Conservation (phyloP, 495 filamentous ascomycete genomes). For the Hypomontagnella monticulosa region DNA sequence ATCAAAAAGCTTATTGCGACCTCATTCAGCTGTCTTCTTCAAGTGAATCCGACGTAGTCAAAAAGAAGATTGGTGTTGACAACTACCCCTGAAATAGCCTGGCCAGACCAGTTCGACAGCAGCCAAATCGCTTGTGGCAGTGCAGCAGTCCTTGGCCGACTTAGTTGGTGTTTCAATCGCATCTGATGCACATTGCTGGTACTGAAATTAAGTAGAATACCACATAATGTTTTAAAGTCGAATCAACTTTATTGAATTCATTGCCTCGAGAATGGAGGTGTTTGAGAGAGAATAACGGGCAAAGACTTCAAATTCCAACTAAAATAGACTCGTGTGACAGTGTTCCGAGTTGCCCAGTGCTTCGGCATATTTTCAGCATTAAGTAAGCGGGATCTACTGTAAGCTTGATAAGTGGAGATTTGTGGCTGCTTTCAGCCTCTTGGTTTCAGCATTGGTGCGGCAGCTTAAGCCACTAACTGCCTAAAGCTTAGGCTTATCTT, state of each 20-base stretch:
- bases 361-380: no score
- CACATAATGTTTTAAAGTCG: no score
- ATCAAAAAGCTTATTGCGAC: slow-evolving; percentile 36
- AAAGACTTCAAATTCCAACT: neutral
- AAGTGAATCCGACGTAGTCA: neutral
- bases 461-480: slow-evolving; percentile 2
- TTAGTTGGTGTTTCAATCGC: neutral
- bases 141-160: neutral
- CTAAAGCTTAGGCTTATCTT: slow-evolving; percentile 12
- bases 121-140: neutral
- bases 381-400: neutral
- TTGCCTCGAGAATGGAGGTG: no score
- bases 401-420: slow-evolving; percentile 10
- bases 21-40: neutral
- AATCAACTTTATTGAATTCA: no score
- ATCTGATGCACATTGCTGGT: neutral
- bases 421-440: slow-evolving; percentile 12
- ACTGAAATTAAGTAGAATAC: neutral
- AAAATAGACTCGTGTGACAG: neutral
- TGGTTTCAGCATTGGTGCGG: neutral
- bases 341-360: no score
- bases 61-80: neutral
- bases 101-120: no score
- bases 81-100: slow-evolving; percentile 6
- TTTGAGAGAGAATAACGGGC: no score